These are phyloP conservation scores for Cyclocybe aegerita DNA, from an alignment of 768 basidiomycete genomes.

Conservation along the genomic window DNA sequence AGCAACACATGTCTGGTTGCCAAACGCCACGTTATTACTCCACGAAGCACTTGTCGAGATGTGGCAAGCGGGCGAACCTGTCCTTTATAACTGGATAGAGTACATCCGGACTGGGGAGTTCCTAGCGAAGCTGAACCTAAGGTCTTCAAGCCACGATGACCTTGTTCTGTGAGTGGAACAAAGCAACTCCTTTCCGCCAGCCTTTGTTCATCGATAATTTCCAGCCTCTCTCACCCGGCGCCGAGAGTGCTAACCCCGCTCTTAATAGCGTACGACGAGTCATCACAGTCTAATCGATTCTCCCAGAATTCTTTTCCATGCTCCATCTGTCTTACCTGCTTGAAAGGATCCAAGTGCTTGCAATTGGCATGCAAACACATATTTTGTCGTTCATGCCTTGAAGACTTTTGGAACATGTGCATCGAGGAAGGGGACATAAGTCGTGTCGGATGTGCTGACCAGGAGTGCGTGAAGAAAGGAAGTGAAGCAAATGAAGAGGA, in stretches of 20 bases:
- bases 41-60: conserved; percentile 42
- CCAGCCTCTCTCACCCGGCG: conserved; percentile 55
- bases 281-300: conserved; percentile 52
- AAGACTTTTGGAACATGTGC: conserved; percentile 80
- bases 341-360: conserved; percentile 77
- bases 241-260: conserved; percentile 51
- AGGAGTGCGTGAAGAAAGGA: conserved; percentile 67
- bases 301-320: conserved; percentile 67
- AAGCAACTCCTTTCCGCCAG: neutral
- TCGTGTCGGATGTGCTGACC: conserved; percentile 80
- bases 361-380: conserved; percentile 72
- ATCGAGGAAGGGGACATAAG: conserved; percentile 78
- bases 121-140: conserved; percentile 43
- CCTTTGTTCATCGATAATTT: conserved; percentile 6
- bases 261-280: conserved; percentile 49
- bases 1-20: conserved; percentile 60
- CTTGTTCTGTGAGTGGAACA: conserved; percentile 36
- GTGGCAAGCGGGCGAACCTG: conserved; percentile 62
- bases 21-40: conserved; percentile 32
- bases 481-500: conserved; percentile 69
- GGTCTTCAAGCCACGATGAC: conserved; percentile 25
- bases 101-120: conserved; percentile 69
- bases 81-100: conserved; percentile 74
- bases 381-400: conserved; percentile 80
- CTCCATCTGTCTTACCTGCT: conserved; percentile 69